Conservation (phyloP, 768 basidiomycete species). For the Suillus occidentalis region DNA sequence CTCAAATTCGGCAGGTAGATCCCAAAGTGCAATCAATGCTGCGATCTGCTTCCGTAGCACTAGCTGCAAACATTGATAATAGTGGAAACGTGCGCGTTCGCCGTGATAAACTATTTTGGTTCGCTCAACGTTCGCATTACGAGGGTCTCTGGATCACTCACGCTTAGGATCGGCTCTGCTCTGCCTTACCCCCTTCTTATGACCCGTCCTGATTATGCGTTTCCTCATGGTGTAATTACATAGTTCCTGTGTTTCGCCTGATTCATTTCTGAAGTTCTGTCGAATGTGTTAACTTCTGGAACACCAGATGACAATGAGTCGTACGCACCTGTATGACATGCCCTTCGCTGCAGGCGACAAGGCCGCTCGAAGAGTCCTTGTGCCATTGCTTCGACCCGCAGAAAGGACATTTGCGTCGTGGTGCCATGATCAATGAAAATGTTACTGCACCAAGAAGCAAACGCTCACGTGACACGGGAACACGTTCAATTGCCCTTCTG, state of each 20-base stretch:
- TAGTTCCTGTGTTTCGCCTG: conserved; percentile 62
- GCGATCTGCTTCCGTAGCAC: conserved; percentile 76
- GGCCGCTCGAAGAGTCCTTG: conserved; percentile 78
- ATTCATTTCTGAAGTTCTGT: conserved; percentile 84
- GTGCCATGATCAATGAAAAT: conserved; percentile 45
- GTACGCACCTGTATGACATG: conserved; percentile 79
- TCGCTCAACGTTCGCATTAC: conserved; percentile 2
- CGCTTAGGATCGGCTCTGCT: conserved; percentile 63
- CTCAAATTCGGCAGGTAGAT: conserved; percentile 79
- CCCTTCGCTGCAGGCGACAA: conserved; percentile 86
- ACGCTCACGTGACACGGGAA: background rate
- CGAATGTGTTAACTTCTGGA: background rate
- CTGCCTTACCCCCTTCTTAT: conserved; percentile 49
- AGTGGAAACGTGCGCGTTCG: conserved; percentile 71
- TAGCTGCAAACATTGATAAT: conserved; percentile 83
- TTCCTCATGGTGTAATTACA: conserved; percentile 65
- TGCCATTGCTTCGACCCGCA: conserved; percentile 89
- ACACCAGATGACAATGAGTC: conserved; percentile 4
- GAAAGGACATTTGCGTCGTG: conserved; percentile 64
- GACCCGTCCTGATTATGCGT: conserved; percentile 58
- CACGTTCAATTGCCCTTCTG: too few species aligned
- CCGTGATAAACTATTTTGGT: conserved; percentile 77
- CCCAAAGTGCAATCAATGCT: conserved; percentile 61
- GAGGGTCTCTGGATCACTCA: conserved; percentile 30
- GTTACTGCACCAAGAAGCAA: background rate